Conservation (phyloP, 2,329 filamentous ascomycete genomes). For the Stachybotrys chartarum region DNA sequence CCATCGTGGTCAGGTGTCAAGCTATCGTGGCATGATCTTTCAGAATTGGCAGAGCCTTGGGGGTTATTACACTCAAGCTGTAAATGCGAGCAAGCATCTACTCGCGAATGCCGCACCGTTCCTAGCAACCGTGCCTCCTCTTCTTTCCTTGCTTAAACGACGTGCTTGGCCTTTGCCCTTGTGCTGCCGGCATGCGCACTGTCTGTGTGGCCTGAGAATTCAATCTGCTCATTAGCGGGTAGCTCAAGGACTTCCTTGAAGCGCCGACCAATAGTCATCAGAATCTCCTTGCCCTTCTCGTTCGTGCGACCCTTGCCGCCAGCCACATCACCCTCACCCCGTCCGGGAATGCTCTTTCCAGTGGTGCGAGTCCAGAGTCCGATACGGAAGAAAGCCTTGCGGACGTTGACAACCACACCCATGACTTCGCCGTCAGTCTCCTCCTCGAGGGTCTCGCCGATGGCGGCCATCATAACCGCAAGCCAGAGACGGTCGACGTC, state of each 20-base stretch:
- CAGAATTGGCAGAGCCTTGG: not conserved
- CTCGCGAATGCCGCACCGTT: not conserved
- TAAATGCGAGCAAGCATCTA: not conserved
- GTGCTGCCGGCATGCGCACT: constrained; percentile 89
- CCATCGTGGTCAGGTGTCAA: not conserved
- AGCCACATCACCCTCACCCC: constrained; percentile 64
- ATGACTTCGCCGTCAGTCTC: constrained; percentile 96
- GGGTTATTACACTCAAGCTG: not conserved
- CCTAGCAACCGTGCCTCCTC: not conserved
- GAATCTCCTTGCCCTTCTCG: constrained; percentile 79
- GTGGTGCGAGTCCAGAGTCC: constrained; percentile 95
- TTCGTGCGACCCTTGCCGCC: constrained; percentile 69
- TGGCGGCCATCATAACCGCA: constrained; percentile 91
- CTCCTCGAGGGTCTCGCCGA: constrained; percentile 94
- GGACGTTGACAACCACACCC: constrained; percentile 98
- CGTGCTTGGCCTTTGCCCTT: constrained; percentile 90
- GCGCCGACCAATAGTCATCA: constrained; percentile 75
- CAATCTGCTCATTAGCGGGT: constrained; percentile 67
- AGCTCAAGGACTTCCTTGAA: constrained; percentile 93
- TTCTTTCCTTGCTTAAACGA: constrained; percentile 49
- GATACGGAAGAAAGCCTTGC: constrained; percentile 96
- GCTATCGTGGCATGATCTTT: too few species aligned
- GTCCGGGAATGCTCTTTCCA: constrained; percentile 72
- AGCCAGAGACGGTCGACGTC: constrained; percentile 96
- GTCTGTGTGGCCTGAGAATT: constrained; percentile 96